Percentiles rank a stretch among this genome's conserved stretches.
These are phyloP conservation scores for Lachancea kluyveri DNA, from an alignment of 805 yeast species.

Conservation along the genomic window DNA sequence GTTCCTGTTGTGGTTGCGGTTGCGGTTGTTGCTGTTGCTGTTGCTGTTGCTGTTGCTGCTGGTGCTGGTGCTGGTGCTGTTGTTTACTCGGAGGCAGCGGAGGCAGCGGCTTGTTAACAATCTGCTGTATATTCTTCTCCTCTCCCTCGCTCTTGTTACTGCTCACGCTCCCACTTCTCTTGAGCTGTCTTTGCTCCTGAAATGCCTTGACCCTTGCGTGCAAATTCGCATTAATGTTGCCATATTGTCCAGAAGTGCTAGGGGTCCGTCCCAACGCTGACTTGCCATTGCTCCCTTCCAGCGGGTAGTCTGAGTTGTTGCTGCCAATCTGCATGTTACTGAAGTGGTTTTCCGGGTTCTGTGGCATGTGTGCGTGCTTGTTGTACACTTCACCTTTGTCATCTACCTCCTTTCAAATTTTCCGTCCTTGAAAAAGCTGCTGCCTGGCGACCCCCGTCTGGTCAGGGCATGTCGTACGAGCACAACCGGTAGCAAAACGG, in stretches of 20 bases:
- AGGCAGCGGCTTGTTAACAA: conserved; percentile 36
- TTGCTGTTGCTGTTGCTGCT: background rate
- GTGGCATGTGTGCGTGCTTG: background rate
- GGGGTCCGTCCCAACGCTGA: conserved; percentile 11
- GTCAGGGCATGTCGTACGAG: too few relatives aligned
- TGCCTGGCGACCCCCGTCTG: too few relatives aligned
- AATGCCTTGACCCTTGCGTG: conserved; percentile 86
- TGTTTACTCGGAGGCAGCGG: conserved; percentile 32
- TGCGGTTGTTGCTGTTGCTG: conserved; percentile 4
- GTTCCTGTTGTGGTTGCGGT: conserved; percentile 1
- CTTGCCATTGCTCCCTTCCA: conserved; percentile 2
- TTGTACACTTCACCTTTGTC: too few relatives aligned
- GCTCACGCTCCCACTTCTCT: conserved; percentile 31
- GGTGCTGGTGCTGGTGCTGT: background rate
- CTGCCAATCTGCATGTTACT: background rate
- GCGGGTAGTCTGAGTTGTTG: background rate
- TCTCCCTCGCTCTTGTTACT: conserved; percentile 14
- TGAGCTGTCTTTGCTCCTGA: conserved; percentile 67
- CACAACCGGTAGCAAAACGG: too few relatives aligned
- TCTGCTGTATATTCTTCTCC: conserved; percentile 22
- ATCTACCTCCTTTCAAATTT: too few relatives aligned
- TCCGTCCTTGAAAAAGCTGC: too few relatives aligned
- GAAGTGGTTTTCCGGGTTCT: background rate
- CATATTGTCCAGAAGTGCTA: conserved; percentile 27
- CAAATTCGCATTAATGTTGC: conserved; percentile 58